Evolutionary conservation across 1,284 basidiomycete genomes (phyloP).

Genomic region (Moniliella sp.): DNA sequence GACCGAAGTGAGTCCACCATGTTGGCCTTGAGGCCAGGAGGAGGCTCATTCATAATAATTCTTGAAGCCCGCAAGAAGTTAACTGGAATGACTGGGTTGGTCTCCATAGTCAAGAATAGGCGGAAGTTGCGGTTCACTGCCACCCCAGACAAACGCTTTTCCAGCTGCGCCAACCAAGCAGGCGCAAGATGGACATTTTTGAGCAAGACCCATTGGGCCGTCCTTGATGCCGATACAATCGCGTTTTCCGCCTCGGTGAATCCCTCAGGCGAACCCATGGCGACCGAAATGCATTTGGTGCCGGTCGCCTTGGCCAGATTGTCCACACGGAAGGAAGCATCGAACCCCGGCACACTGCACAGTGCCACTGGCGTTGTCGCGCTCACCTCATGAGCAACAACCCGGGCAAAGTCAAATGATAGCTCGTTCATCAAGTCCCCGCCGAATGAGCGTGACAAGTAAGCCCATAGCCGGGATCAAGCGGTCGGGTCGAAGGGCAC

Average conservation of each 20-base stretch:
- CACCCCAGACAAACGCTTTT: constrained; percentile 24
- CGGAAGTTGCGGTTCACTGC: constrained; percentile 23
- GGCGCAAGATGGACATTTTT: constrained; percentile 31
- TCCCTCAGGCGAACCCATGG: constrained; percentile 30
- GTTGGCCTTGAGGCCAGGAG: constrained; percentile 27
- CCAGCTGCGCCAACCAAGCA: constrained; percentile 25
- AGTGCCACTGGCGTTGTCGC: constrained; percentile 22
- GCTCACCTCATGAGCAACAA: constrained; percentile 16
- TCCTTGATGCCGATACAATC: constrained; percentile 18
- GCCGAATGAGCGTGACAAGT: constrained; percentile 53
- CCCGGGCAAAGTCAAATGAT: constrained; percentile 6
- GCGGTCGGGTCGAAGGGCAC: constrained; percentile 72
- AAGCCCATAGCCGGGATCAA: constrained; percentile 55
- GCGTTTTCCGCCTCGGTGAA: constrained; percentile 26
- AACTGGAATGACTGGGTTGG: constrained; percentile 24
- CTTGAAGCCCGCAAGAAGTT: constrained; percentile 24
- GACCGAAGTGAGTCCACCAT: constrained; percentile 22
- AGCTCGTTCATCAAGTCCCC: constrained; percentile 46
- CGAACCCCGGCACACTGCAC: constrained; percentile 28
- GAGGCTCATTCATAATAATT: constrained; percentile 31
- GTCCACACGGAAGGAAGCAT: constrained; percentile 25
- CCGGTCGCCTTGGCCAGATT: constrained; percentile 14
- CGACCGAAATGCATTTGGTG: constrained; percentile 18
- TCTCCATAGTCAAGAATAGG: constrained; percentile 30
- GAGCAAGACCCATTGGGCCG: constrained; percentile 27